Evolutionary conservation across 2,329 filamentous ascomycete genomes (phyloP).

Genomic region (Sporothrix luriei): DNA sequence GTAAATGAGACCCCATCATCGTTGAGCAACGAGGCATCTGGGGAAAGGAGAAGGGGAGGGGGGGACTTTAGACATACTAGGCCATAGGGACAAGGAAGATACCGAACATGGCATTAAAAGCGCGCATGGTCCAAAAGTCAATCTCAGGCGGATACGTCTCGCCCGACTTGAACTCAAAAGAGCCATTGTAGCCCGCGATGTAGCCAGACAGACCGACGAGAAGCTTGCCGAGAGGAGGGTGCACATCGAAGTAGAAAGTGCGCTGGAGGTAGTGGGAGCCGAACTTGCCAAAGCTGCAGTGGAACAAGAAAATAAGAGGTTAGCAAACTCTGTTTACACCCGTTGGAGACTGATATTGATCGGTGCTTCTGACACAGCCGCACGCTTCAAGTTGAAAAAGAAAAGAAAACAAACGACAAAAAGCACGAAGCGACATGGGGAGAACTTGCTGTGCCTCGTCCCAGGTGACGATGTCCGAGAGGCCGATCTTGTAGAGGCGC

Average conservation of each 20-base stretch:
- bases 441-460: slow-evolving; percentile 64
- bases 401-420: background rate
- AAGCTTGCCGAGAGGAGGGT: slow-evolving; percentile 95
- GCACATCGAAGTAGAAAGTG: slow-evolving; percentile 94
- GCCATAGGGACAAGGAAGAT: slow-evolving; percentile 90
- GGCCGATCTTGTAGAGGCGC: slow-evolving; percentile 68
- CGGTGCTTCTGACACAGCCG: background rate
- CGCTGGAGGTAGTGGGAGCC: slow-evolving; percentile 98
- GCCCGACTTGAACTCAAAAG: slow-evolving; percentile 99
- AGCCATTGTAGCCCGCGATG: slow-evolving; percentile 96
- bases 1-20: background rate
- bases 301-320: slow-evolving; percentile 25
- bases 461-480: slow-evolving; percentile 68
- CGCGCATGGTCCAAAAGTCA: slow-evolving; percentile 97
- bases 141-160: slow-evolving; percentile 92
- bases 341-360: background rate
- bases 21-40: background rate
- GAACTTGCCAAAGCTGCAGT: slow-evolving; percentile 84
- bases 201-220: slow-evolving; percentile 95
- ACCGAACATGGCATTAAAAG: slow-evolving; percentile 95
- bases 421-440: background rate
- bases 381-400: background rate
- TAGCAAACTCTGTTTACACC: slow-evolving; percentile 24
- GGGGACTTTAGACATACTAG: slow-evolving; percentile 53
- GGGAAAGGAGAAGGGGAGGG: no score